These are phyloP conservation scores for Paraurostyla sp. DNA, from an alignment of 73 alveolate species.

Conservation along the genomic window DNA sequence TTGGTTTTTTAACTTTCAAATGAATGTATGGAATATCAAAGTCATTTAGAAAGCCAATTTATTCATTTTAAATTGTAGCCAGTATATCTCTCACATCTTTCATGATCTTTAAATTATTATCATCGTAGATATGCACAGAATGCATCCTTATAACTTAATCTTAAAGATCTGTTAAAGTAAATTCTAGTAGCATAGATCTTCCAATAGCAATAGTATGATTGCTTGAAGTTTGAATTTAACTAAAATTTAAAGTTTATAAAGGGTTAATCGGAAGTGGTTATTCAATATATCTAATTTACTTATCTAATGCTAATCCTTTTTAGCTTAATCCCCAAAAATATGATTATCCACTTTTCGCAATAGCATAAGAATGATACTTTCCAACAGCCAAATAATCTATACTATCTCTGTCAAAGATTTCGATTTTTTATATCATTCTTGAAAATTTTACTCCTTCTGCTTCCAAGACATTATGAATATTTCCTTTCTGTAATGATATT, in stretches of 20 bases:
- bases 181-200: constrained; percentile 21
- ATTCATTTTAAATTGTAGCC: neutral
- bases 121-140: constrained; percentile 15
- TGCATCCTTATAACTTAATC: constrained; percentile 4
- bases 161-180: neutral
- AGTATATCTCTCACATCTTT: constrained; percentile 43
- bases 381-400: neutral
- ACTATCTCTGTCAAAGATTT: neutral
- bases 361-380: constrained; percentile 1
- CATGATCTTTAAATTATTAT: neutral
- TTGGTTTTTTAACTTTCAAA: neutral
- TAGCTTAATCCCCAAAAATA: constrained; percentile 48
- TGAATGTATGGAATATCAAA: constrained; percentile 45
- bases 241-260: neutral
- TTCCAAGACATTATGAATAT: neutral
- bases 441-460: neutral
- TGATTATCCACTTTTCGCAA: neutral
- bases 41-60: constrained; percentile 41
- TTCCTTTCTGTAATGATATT: neutral
- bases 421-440: constrained; percentile 14
- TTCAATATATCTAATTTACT: neutral
- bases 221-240: neutral
- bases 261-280: neutral
- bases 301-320: neutral
- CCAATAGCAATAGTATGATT: constrained; percentile 47